Base-by-base conservation (phyloP, 176 grass and related monocot genomes). In the Poa pratensis region DNA sequence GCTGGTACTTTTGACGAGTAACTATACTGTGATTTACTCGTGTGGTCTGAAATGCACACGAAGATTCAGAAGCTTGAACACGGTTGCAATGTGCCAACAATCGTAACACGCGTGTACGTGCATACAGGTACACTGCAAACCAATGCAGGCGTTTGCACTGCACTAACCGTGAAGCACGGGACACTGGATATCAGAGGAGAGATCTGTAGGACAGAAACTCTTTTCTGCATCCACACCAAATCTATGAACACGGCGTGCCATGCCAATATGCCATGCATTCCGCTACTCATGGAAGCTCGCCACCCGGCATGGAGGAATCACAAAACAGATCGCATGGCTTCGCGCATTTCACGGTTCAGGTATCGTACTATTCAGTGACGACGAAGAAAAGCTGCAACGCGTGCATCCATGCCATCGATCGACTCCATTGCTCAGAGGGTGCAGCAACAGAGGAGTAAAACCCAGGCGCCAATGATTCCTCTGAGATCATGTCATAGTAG, bases 141-240 rank as follows among this genome's bases (percentile, higher is more conserved):
- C 81, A 34, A 26, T 67, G 49, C 86, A 69, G 1, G 24, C 50
- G 8, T 9, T 30, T 30, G 28, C 76, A 45, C 14, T 10, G 77
- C 57, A 46, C 40, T 20, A 1, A 32, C 50, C 5, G 73, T 12
- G 35, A 37, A 37, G 35, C 35, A 37, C 35, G 35, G 35, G 58
- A 50, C 86, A 69, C 19, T 74, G 63, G 35, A 68, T 17, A 80
- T 52, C 16, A 57, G 61, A 46, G 60, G 8, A 27, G 40, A 62
- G 74, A 83, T 73, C 80, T 6, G 42, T 78, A 43, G 80, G 73
- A 10, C 71, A 20, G 39, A 62, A 62, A 43, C 20, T 43, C 17
- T 42, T 19, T 39, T 15, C 43, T 75, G 60, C 59, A n/a, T 20
- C 79, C 52, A 51, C 72, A 12, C 72, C 5, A 1, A 43, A 8